Percentiles rank a stretch among this genome's conserved stretches.
Conservation (phyloP, 176 grass and related monocot species). For the Cocos nucifera region DNA sequence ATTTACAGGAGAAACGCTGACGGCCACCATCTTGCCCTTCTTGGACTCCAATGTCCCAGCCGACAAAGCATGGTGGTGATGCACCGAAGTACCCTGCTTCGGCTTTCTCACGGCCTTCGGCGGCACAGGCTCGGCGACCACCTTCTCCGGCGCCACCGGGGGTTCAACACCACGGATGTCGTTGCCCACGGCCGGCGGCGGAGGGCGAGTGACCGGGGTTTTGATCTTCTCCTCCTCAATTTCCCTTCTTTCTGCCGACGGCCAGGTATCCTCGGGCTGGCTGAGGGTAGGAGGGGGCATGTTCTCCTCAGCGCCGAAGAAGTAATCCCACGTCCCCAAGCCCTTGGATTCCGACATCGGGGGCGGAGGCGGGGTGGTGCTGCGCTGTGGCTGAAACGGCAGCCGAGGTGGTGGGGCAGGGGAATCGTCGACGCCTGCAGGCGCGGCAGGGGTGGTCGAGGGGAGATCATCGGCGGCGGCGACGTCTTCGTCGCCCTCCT, state of each 20-base stretch:
- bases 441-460: background rate
- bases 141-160: conserved; percentile 1
- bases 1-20: conserved; percentile 22
- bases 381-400: conserved; percentile 31
- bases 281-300: conserved; percentile 55
- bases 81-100: conserved; percentile 21
- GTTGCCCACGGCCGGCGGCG: background rate
- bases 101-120: conserved; percentile 19
- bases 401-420: conserved; percentile 28
- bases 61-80: conserved; percentile 39
- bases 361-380: conserved; percentile 18
- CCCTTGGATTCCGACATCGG: conserved; percentile 17
- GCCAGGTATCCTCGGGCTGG: conserved; percentile 33
- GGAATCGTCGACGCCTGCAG: conserved; percentile 6
- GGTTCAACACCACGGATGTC: conserved; percentile 17
- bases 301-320: conserved; percentile 37
- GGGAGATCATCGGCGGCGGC: conserved; percentile 12
- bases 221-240: conserved; percentile 11
- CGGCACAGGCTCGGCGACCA: conserved; percentile 13
- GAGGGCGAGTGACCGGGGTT: background rate
- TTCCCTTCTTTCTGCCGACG: too few species aligned
- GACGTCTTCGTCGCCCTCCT: conserved; percentile 37
- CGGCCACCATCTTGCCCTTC: conserved; percentile 39
- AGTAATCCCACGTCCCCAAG: conserved; percentile 54
- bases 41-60: conserved; percentile 39